Conservation (phyloP, 768 basidiomycete species). For the Tulasnella sp. region DNA sequence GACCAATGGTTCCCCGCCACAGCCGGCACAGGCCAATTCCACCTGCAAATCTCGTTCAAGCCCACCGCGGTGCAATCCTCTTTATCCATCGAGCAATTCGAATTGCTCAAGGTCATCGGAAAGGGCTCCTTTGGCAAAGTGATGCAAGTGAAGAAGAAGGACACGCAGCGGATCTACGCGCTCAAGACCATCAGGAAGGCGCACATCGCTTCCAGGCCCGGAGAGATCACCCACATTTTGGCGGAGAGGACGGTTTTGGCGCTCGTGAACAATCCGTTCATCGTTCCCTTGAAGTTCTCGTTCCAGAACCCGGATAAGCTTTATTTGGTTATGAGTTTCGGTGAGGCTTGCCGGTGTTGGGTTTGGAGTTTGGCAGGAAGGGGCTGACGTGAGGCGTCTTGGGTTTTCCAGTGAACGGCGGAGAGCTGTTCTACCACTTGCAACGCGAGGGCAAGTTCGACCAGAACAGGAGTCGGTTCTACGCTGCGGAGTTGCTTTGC, state of each 20-base stretch:
- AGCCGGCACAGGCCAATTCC: no score
- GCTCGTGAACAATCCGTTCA: constrained; percentile 96
- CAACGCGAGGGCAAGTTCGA: constrained; percentile 96
- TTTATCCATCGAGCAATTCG: constrained; percentile 94
- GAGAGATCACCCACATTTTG: constrained; percentile 96
- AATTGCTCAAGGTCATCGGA: constrained; percentile 94
- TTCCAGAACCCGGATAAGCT: constrained; percentile 98
- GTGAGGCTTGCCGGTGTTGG: constrained; percentile 43
- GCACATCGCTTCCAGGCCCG: constrained; percentile 91
- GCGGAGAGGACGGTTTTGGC: constrained; percentile 96
- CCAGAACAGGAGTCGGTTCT: constrained; percentile 88
- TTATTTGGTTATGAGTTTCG: constrained; percentile 95
- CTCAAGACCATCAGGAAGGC: constrained; percentile 98
- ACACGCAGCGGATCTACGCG: constrained; percentile 95
- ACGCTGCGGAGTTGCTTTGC: constrained; percentile 91
- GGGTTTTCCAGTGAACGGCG: constrained; percentile 80
- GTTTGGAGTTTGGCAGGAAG: no score
- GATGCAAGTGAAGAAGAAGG: constrained; percentile 99
- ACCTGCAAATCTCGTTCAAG: no score
- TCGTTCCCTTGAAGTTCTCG: constrained; percentile 97
- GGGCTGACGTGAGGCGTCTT: neutral
- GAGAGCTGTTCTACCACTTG: constrained; percentile 95
- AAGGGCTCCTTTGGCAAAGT: constrained; percentile 95
- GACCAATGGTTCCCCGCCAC: no score
- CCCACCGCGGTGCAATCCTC: no score